Base-by-base conservation (phyloP, 1,284 basidiomycete species). In the Paramarasmius palmivorus region DNA sequence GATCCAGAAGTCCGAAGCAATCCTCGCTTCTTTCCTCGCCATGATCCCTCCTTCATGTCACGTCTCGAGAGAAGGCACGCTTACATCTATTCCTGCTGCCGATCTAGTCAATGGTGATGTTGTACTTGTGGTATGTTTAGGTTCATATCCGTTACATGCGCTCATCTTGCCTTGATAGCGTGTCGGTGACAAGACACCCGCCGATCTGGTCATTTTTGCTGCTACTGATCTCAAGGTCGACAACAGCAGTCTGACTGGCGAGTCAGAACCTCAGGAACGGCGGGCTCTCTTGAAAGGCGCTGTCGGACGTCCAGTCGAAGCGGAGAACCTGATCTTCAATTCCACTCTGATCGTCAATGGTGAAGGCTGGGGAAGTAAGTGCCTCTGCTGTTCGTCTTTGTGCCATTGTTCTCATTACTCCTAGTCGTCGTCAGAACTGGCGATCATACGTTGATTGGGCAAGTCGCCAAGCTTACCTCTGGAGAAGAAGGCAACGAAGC, bases 81-180 rank as follows among this genome's bases (percentile, higher is more conserved):
- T 87, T 56, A 65, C 68, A 37, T 77, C 75, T 2, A 76, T 88
- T 50, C 79, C 85, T 23, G 86, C 86, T 9, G 74, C 81, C 14
- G 78, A 83, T 20, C 72, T 90, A 2, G 87, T 89, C 45, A 83
- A 80, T 59, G 87, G 87, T 20, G 87, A 90, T 63, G 63, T 89
- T 45, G 85, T 89, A 6, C 71, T 86, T 38, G 61, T 88, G 41
- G 82, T 84, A 63, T 53, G 76, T 67, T 12, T 38, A 34, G 20
- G 22, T 17, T 26, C 26, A 14, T 56, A 9, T 22, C 5, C n/a
- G 42, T 8, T 22, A 32, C 35, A 19, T 25, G 15, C 6, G 37
- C 10, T 47, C 45, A 10, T 26, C n/a, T 44, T 9, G 25, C 10
- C 25, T 41, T 40, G 14, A 20, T 60, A 84, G 82, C 78, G 84